Evolutionary conservation across 371 early-diverging fungal species (phyloP), one percentile per base, ranked within the genome.

Genomic region (Globomyces sp.): DNA sequence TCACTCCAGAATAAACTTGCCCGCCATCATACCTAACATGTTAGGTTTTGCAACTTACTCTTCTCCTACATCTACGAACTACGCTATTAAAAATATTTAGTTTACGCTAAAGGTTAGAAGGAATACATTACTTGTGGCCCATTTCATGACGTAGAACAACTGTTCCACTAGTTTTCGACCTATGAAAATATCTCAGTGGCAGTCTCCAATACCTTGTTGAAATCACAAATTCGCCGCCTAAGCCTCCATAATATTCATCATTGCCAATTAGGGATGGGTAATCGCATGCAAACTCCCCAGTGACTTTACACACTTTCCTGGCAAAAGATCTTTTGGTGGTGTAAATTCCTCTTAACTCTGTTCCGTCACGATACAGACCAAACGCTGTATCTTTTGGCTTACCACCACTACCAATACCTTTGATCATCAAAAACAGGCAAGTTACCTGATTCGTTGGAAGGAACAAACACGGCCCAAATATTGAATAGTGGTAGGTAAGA

Each of bases 211-310:
- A 24, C 24, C 24, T 24, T 4, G 87, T 86, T 13, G 83, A 77
- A 66, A 86, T 85, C 53, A 81, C 80, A 68, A 85, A 86, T 64
- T 86, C 85, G 34, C 87, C 87, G 24, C 87, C 87, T 1, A 86
- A 76, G 1, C 87, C 87, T 58, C 87, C 87, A 68, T 81, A 86
- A 60, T 72, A 85, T 6, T 77, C 78, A 57, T 82, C 84, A 58
- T 85, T 86, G 44, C 75, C 87, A 40, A 86, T 85, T 49, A 86
- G 65, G 37, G 77, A 73, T 2, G 87, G 87, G 63, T 75, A 86
- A 71, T 86, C 87, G 55, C 85, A 86, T 4, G 80, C 77, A 47
- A 77, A 65, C 24, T 68, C 65, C 8, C 85, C 86, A 24, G 77
- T 73, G 10, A 68, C 61, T 50, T 70, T 71, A 71, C 87, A 86